phyloP scores from a whole-genome alignment of 192 early-diverging fungal species.

The Entomortierella beljakovae region DNA sequence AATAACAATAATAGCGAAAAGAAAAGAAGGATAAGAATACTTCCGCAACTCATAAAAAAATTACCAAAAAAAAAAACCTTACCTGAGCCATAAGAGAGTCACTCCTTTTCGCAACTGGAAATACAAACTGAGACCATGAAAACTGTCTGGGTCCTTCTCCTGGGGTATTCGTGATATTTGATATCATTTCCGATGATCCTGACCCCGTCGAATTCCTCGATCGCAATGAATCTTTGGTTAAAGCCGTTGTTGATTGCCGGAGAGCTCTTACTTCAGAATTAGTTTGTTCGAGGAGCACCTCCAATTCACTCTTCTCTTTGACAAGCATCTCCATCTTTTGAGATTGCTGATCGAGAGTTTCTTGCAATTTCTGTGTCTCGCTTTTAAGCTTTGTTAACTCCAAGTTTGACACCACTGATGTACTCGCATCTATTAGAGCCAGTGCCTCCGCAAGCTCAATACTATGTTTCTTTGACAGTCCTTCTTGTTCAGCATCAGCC shows the following conservation, averaged over 20 bases:
- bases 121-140: conserved; percentile 45
- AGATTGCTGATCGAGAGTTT: not conserved
- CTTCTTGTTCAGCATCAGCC: conserved; percentile 22
- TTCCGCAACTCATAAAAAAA: not conserved
- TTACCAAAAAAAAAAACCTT: not conserved
- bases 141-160: conserved; percentile 21
- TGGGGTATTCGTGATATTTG: not conserved
- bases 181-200: not conserved
- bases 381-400: not conserved
- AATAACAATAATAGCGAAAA: not conserved
- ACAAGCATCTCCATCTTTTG: not conserved
- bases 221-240: too few species aligned
- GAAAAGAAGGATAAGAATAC: not conserved
- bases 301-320: conserved; percentile 2
- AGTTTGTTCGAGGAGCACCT: too few species aligned
- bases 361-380: conserved; percentile 5
- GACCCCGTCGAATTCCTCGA: not conserved
- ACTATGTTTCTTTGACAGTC: conserved; percentile 2
- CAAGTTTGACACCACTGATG: not conserved
- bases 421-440: not conserved
- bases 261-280: too few species aligned
- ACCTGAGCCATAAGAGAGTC: conserved; percentile 12
- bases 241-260: not conserved
- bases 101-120: conserved; percentile 26
- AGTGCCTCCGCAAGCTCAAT: conserved; percentile 2